phyloP scores from a whole-genome alignment of 371 early-diverging fungal species.

The Rhizomucor pusillus region DNA sequence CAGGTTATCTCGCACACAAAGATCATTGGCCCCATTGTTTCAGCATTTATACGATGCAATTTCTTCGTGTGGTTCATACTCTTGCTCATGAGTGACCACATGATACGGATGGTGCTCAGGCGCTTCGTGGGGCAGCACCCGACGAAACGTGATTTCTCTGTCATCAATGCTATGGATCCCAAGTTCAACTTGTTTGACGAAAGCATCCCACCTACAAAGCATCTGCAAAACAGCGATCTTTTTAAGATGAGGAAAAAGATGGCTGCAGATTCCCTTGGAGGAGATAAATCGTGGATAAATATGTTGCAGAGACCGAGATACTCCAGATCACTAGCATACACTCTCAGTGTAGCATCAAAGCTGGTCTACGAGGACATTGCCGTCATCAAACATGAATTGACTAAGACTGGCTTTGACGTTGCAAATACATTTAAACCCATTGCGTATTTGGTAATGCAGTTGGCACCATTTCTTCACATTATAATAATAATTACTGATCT shows the following conservation, averaged over 20 bases:
- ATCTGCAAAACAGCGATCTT: too few relatives aligned
- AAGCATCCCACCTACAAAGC: neutral
- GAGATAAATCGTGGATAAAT: too few relatives aligned
- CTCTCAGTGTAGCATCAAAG: slow-evolving; percentile 52
- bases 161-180: slow-evolving; percentile 34
- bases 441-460: slow-evolving; percentile 47
- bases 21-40: slow-evolving; percentile 30
- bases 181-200: slow-evolving; percentile 24
- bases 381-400: slow-evolving; percentile 54
- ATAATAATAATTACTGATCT: too few relatives aligned
- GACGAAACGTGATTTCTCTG: slow-evolving; percentile 26
- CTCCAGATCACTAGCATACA: slow-evolving; percentile 53
- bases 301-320: slow-evolving; percentile 17
- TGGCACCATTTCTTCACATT: too few relatives aligned
- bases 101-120: slow-evolving; percentile 29
- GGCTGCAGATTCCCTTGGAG: too few relatives aligned
- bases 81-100: slow-evolving; percentile 35
- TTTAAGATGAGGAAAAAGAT: too few relatives aligned
- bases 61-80: slow-evolving; percentile 41
- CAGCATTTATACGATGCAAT: slow-evolving; percentile 22
- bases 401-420: slow-evolving; percentile 54
- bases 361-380: slow-evolving; percentile 58
- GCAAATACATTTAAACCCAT: slow-evolving; percentile 52
- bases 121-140: slow-evolving; percentile 35
- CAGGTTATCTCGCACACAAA: slow-evolving; percentile 19